These are phyloP conservation scores for Tinospora cordifolia DNA, from an alignment of 164 flowering plant species.

Conservation along the genomic window DNA sequence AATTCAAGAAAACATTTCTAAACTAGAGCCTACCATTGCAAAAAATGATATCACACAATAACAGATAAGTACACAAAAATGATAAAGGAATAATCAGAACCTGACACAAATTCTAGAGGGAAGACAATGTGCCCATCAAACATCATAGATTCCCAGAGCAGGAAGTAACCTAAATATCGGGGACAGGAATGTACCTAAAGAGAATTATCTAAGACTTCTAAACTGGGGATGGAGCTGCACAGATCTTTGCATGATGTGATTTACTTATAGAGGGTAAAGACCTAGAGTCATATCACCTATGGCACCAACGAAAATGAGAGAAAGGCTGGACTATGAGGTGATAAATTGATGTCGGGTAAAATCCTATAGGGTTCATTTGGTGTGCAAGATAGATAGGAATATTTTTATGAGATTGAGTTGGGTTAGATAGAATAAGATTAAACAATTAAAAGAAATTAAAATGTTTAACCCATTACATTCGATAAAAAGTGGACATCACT, in stretches of 20 bases:
- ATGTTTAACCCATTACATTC: too few relatives aligned
- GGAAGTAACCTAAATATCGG: not conserved
- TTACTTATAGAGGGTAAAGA: not conserved
- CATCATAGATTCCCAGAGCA: not conserved
- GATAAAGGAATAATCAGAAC: not conserved
- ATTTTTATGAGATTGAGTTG: too few relatives aligned
- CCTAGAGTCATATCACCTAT: too few relatives aligned
- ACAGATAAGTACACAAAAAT: not conserved
- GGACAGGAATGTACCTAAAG: not conserved
- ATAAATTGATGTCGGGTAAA: too few relatives aligned
- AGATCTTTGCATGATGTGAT: not conserved
- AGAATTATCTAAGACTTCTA: not conserved
- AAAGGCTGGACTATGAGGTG: too few relatives aligned
- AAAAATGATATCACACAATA: not conserved
- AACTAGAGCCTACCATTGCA: not conserved
- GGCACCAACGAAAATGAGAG: too few relatives aligned
- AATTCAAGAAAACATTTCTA: not conserved
- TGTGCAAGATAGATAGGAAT: too few relatives aligned
- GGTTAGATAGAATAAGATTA: too few relatives aligned
- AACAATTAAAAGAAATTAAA: too few relatives aligned
- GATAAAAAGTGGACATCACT: too few relatives aligned
- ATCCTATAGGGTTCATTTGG: too few relatives aligned
- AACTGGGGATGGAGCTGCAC: not conserved
- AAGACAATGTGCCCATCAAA: not conserved
- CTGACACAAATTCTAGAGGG: too few relatives aligned